phyloP scores from a whole-genome alignment of 2,329 filamentous ascomycete species.

The Pseudogymnoascus sp. region DNA sequence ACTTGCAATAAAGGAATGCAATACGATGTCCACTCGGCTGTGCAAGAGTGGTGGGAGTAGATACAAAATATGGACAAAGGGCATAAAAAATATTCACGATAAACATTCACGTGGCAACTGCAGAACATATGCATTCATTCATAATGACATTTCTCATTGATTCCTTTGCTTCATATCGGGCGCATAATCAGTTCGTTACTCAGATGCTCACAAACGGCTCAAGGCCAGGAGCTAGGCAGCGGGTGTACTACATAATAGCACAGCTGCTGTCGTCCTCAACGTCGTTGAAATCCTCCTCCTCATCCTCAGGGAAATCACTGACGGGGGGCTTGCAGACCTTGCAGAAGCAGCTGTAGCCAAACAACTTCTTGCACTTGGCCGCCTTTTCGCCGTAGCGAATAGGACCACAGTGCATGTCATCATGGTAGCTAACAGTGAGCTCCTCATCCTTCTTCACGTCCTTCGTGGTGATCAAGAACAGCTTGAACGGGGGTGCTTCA shows the following conservation, averaged over 20 bases:
- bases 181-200: background rate
- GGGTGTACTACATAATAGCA: background rate
- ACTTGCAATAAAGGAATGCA: background rate
- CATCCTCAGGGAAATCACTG: background rate
- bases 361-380: background rate
- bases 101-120: background rate
- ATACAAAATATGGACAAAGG: background rate
- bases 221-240: background rate
- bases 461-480: background rate
- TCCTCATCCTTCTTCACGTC: slow-evolving; percentile 1
- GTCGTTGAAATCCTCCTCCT: background rate
- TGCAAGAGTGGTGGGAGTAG: background rate
- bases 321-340: background rate
- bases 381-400: background rate
- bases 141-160: background rate
- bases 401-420: slow-evolving; percentile 2
- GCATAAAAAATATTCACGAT: background rate
- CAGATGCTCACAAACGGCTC: background rate
- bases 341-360: background rate
- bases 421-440: background rate
- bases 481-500: background rate
- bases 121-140: background rate
- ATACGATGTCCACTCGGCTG: background rate
- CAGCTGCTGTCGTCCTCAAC: background rate
- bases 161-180: background rate